These are phyloP conservation scores for Fusarium coffeatum DNA, from an alignment of 2,329 filamentous ascomycete species.

Conservation along the genomic window DNA sequence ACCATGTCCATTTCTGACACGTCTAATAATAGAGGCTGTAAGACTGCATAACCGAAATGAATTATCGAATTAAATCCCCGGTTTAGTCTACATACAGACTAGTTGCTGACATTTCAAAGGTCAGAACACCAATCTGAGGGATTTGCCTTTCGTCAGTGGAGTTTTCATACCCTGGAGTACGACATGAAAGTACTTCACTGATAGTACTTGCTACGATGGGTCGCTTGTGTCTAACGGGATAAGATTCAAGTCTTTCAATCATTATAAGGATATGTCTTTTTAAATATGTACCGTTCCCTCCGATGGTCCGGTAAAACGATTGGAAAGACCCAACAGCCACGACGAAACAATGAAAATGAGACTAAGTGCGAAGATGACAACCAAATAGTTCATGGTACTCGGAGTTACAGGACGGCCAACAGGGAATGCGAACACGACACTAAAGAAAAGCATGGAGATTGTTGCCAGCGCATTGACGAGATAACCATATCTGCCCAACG, in stretches of 20 bases:
- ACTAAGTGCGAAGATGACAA: background rate
- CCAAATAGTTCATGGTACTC: background rate
- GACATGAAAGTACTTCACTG: background rate
- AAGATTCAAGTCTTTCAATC: rapidly evolving
- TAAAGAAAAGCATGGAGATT: background rate
- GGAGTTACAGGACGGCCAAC: background rate
- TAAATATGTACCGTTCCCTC: background rate
- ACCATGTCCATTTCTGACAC: background rate
- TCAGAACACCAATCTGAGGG: background rate
- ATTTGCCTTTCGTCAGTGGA: background rate
- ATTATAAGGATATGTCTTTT: rapidly evolving
- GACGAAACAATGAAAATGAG: rapidly evolving
- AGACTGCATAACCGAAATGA: constrained; percentile 14
- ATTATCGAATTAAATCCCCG: background rate
- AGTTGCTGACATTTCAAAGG: background rate
- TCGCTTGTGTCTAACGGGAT: rapidly evolving
- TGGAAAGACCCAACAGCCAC: background rate
- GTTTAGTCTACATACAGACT: background rate
- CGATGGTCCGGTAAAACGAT: rapidly evolving
- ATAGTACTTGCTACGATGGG: rapidly evolving
- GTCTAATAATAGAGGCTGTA: constrained; percentile 2
- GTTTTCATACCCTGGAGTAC: background rate
- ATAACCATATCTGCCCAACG: background rate
- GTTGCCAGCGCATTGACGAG: background rate
- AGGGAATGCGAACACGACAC: background rate